These are phyloP conservation scores for Zygosaccharomyces sapae DNA, from an alignment of 1,139 yeast species.

Conservation along the genomic window DNA sequence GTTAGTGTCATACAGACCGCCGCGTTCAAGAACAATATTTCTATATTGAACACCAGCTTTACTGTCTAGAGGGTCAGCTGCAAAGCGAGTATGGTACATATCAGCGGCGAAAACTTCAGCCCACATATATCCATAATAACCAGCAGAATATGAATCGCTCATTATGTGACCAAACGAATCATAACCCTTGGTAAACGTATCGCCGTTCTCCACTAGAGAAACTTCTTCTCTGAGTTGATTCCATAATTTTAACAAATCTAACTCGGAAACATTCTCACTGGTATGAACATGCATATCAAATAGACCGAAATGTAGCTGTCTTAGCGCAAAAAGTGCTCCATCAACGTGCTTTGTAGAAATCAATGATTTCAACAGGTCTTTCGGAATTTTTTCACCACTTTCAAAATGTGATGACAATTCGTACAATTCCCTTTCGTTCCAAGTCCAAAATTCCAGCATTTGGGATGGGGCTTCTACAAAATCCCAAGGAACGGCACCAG, in stretches of 20 bases:
- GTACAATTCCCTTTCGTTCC: constrained; percentile 62
- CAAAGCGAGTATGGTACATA: constrained; percentile 71
- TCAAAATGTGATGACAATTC: constrained; percentile 62
- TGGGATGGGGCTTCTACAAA: constrained; percentile 90
- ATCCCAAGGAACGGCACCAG: constrained; percentile 70
- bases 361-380: constrained; percentile 56
- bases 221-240: constrained; percentile 57
- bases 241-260: constrained; percentile 57
- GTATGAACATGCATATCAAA: constrained; percentile 74
- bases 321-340: constrained; percentile 62
- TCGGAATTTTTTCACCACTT: constrained; percentile 55
- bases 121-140: constrained; percentile 84
- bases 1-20: constrained; percentile 68
- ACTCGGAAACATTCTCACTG: constrained; percentile 40
- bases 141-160: constrained; percentile 81
- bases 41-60: constrained; percentile 62
- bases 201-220: constrained; percentile 54
- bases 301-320: constrained; percentile 73
- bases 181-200: constrained; percentile 56
- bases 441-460: constrained; percentile 85
- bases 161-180: constrained; percentile 73
- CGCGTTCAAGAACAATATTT: constrained; percentile 63
- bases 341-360: constrained; percentile 69
- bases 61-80: constrained; percentile 61
- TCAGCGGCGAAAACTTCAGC: constrained; percentile 83